These are phyloP conservation scores for Aspergillus nomiae DNA, from an alignment of 2,329 filamentous ascomycete species.

Conservation along the genomic window DNA sequence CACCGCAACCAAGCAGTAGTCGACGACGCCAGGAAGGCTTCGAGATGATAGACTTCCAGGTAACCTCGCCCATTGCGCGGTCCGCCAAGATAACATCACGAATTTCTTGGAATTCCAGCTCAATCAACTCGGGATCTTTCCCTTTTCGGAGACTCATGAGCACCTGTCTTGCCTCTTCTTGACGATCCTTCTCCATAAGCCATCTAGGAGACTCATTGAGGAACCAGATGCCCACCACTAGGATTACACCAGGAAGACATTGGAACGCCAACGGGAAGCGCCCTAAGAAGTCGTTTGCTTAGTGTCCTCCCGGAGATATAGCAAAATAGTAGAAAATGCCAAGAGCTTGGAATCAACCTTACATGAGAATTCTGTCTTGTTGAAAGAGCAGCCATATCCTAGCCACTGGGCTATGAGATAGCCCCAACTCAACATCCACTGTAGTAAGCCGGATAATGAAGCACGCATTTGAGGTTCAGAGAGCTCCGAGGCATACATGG, in stretches of 20 bases:
- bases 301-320: neutral
- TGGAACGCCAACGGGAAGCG: conserved; percentile 48
- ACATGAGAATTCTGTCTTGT: conserved; percentile 16
- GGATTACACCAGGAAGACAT: conserved; percentile 39
- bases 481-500: conserved; percentile 37
- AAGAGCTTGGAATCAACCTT: neutral
- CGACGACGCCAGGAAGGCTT: conserved; percentile 49
- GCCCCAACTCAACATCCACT: conserved; percentile 42
- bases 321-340: neutral
- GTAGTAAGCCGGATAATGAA: conserved; percentile 30
- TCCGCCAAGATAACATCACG: conserved; percentile 41
- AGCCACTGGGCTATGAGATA: conserved; percentile 43
- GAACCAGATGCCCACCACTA: conserved; percentile 33
- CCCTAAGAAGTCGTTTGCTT: conserved; percentile 14
- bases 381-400: conserved; percentile 37
- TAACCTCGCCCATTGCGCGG: conserved; percentile 34
- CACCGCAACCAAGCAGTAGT: conserved; percentile 47
- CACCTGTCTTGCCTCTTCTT: conserved; percentile 22
- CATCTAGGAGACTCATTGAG: conserved; percentile 32
- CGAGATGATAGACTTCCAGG: conserved; percentile 43
- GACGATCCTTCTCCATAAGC: conserved; percentile 28
- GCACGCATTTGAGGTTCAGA: conserved; percentile 35
- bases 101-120: conserved; percentile 46
- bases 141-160: conserved; percentile 21
- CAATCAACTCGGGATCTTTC: conserved; percentile 28